Percentiles rank a stretch among this genome's conserved stretches.
Evolutionary conservation across 768 basidiomycete species (phyloP).

Genomic region (Suillus occidentalis): DNA sequence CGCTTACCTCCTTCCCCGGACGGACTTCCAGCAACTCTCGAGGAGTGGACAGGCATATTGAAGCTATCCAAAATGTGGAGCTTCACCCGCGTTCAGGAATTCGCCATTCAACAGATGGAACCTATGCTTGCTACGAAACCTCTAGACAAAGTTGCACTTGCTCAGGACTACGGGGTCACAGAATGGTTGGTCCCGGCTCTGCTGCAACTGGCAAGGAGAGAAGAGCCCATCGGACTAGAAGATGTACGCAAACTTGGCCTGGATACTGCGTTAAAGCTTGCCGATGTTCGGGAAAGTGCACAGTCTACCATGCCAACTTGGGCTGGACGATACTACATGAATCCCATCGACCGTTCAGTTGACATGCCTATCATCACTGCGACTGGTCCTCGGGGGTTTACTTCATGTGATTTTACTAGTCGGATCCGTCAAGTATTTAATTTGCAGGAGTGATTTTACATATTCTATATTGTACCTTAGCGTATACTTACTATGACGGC

Average conservation of each 20-base stretch:
- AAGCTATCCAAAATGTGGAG: slow-evolving; percentile 41
- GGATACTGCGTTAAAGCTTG: slow-evolving; percentile 21
- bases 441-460: not conserved
- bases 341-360: not conserved
- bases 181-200: slow-evolving; percentile 36
- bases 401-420: not conserved
- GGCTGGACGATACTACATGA: not conserved
- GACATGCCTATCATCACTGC: not conserved
- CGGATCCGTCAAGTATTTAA: slow-evolving; percentile 1
- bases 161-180: slow-evolving; percentile 30
- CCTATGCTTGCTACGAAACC: slow-evolving; percentile 1
- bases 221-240: slow-evolving; percentile 17
- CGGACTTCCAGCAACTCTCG: slow-evolving; percentile 10
- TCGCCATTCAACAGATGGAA: slow-evolving; percentile 30
- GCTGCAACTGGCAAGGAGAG: slow-evolving; percentile 1
- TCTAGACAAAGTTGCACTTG: slow-evolving; percentile 32
- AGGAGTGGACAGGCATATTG: slow-evolving; percentile 40
- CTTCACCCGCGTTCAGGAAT: slow-evolving; percentile 29
- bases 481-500: too few relatives aligned
- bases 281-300: slow-evolving; percentile 21
- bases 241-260: slow-evolving; percentile 18
- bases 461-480: not conserved
- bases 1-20: not conserved
- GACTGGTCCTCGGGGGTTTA: not conserved
- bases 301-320: not conserved